Conservation (phyloP, 768 basidiomycete genomes). For the Tricholoma bakamatsutake region DNA sequence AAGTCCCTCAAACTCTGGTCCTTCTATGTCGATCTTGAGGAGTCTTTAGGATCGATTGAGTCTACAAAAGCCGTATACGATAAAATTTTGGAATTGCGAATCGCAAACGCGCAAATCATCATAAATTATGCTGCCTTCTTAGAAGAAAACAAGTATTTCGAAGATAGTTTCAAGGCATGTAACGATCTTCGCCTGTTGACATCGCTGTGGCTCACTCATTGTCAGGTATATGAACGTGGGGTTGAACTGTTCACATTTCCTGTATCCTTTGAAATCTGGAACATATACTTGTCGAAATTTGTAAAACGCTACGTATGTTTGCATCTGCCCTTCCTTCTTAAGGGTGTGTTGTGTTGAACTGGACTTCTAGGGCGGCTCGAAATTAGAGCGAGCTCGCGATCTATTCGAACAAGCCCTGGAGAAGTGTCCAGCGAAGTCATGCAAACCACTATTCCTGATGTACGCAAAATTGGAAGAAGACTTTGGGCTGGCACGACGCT, state of each 20-base stretch:
- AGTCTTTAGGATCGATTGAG: slow-evolving; percentile 92
- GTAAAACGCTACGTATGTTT: slow-evolving; percentile 86
- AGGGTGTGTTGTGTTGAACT: background rate
- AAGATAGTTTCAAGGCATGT: slow-evolving; percentile 92
- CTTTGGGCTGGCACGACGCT: slow-evolving; percentile 88
- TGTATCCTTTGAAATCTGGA: slow-evolving; percentile 98
- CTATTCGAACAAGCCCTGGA: slow-evolving; percentile 97
- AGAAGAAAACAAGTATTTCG: slow-evolving; percentile 97
- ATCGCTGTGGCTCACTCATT: background rate
- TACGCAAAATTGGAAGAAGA: slow-evolving; percentile 97
- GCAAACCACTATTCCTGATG: slow-evolving; percentile 92
- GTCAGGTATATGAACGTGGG: slow-evolving; percentile 90
- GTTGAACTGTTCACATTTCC: slow-evolving; percentile 98
- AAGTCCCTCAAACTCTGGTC: slow-evolving; percentile 99
- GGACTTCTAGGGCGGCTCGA: slow-evolving; percentile 70
- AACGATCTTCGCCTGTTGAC: background rate
- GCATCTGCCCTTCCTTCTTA: background rate
- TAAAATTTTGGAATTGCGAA: slow-evolving; percentile 92
- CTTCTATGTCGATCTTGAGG: slow-evolving; percentile 98
- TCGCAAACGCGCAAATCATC: slow-evolving; percentile 97
- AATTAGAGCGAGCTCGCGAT: slow-evolving; percentile 93
- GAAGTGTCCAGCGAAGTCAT: slow-evolving; percentile 91
- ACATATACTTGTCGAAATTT: slow-evolving; percentile 98
- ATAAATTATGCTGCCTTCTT: slow-evolving; percentile 96
- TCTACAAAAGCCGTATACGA: slow-evolving; percentile 91